These are phyloP conservation scores for Phytophthora pluvialis DNA, from an alignment of 352 stramenopile species.

Conservation along the genomic window DNA sequence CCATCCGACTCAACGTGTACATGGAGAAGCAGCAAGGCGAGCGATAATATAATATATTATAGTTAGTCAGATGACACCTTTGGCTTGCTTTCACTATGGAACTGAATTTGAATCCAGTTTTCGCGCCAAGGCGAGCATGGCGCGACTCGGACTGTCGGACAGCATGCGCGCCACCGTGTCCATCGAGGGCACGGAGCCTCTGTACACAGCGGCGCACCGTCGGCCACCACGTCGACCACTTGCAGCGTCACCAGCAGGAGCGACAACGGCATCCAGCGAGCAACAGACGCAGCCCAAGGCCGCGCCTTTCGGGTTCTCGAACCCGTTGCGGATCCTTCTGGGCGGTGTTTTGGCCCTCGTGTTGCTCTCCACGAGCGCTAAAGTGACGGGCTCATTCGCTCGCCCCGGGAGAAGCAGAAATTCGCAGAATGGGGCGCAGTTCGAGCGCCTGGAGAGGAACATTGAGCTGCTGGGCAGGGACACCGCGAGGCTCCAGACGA, in stretches of 20 bases:
- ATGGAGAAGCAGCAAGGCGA: constrained; percentile 41
- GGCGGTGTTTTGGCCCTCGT: constrained; percentile 17
- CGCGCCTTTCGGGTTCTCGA: constrained; percentile 8
- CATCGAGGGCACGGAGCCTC: constrained; percentile 26
- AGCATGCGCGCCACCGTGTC: constrained; percentile 46
- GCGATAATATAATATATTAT: too few species aligned
- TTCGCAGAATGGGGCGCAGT: constrained; percentile 13
- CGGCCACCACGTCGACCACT: constrained; percentile 1
- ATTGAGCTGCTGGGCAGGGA: constrained; percentile 27
- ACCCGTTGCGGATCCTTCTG: constrained; percentile 14
- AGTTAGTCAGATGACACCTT: too few species aligned
- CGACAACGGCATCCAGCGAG: background rate
- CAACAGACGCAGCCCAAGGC: constrained; percentile 14
- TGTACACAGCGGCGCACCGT: constrained; percentile 15
- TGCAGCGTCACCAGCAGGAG: constrained; percentile 5
- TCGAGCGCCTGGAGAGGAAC: constrained; percentile 39
- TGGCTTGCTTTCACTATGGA: constrained; percentile 21
- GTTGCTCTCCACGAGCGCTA: constrained; percentile 12
- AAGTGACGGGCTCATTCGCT: background rate
- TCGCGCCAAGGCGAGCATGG: constrained; percentile 28
- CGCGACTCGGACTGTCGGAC: constrained; percentile 44
- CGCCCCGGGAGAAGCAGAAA: constrained; percentile 1
- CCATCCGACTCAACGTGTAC: constrained; percentile 72
- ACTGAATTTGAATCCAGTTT: constrained; percentile 37
- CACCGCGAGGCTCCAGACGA: constrained; percentile 24